These are phyloP conservation scores for Camelina laxa DNA, from an alignment of 345 rosid genomes.

Conservation along the genomic window DNA sequence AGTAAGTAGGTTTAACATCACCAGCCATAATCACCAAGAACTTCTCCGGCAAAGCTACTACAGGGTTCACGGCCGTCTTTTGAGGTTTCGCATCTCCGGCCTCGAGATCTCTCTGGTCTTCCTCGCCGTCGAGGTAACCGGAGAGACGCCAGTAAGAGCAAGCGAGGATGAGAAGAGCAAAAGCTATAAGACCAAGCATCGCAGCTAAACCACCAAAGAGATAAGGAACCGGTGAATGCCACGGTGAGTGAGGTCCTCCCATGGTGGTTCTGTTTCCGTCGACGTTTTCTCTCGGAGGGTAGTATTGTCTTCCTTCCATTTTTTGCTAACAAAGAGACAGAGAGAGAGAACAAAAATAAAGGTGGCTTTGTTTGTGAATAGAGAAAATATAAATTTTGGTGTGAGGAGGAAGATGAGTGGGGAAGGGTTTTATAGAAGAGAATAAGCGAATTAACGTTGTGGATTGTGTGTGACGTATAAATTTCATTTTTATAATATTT, in stretches of 20 bases:
- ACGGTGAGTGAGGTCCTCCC: conserved; percentile 58
- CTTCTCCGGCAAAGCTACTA: conserved; percentile 61
- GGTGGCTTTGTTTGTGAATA: not conserved
- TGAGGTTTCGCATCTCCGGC: conserved; percentile 53
- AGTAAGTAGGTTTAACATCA: conserved; percentile 64
- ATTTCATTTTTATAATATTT: conserved; percentile 3
- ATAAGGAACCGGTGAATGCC: conserved; percentile 98
- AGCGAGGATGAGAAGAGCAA: conserved; percentile 86
- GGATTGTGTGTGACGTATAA: conserved; percentile 37
- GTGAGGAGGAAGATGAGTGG: conserved; percentile 38
- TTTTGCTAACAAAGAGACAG: not conserved
- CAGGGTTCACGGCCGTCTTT: conserved; percentile 31
- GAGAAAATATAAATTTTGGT: conserved; percentile 39
- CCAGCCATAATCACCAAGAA: conserved; percentile 92
- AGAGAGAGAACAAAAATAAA: not conserved
- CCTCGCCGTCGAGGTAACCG: conserved; percentile 60
- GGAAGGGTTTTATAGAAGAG: conserved; percentile 42
- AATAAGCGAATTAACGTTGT: conserved; percentile 28
- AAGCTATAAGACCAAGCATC: conserved; percentile 89
- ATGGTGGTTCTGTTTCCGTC: conserved; percentile 27
- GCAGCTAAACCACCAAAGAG: conserved; percentile 94
- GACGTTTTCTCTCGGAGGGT: conserved; percentile 45
- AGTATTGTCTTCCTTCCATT: conserved; percentile 57
- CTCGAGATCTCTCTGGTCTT: conserved; percentile 68
- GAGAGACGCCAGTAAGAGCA: conserved; percentile 95